Base-by-base conservation (phyloP, 1,284 basidiomycete genomes). In the Cystobasidium slooffiae region DNA sequence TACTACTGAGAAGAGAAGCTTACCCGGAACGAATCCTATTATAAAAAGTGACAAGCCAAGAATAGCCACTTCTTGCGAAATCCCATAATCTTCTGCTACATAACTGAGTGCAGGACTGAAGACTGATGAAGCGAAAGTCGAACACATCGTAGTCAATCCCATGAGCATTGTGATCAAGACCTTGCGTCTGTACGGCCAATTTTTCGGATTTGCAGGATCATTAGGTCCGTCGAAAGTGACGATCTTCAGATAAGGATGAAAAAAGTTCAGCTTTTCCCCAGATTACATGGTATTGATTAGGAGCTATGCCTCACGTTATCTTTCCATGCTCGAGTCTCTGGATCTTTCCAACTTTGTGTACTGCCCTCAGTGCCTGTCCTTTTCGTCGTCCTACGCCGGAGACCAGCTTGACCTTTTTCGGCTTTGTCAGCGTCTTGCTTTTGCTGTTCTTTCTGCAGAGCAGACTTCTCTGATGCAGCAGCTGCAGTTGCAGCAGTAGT, bases 101-200 rank as follows among this genome's bases (percentile, higher is more conserved):
- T 87, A 85, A 0, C 78, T 77, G 3, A 85, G 84, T 0, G 89
- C 88, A 0, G 90, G 89, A 0, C 90, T 88, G 43, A 90, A 85
- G 87, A 91, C 90, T n/a, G 88, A 86, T 3, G 88, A 89, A 0
- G 89, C 87, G 3, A 89, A 84, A 0, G 88, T 88, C 8, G 85
- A 86, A 69, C 72, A 75, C 68, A 77, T 47, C 7, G 77, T 78
- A 3, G 77, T 77, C 12, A 75, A 5, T 7, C 78, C 78, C 44
- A 76, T 69, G 7, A 80, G 73, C 20, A 77, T 68, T 2, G 77
- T 77, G 6, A 78, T 68, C 31, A 72, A 52, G 44, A 75, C 39
- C 24, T 76, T 78, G 6, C 58, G 59, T 1, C 52, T 37, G 72
- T 72, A 75, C 9, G 64, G 7, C 76, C 76, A 77, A 81, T 90